Percentiles rank a stretch among this genome's conserved stretches.
phyloP scores from a whole-genome alignment of 2,329 filamentous ascomycete genomes.

The Ciborinia camelliae region DNA sequence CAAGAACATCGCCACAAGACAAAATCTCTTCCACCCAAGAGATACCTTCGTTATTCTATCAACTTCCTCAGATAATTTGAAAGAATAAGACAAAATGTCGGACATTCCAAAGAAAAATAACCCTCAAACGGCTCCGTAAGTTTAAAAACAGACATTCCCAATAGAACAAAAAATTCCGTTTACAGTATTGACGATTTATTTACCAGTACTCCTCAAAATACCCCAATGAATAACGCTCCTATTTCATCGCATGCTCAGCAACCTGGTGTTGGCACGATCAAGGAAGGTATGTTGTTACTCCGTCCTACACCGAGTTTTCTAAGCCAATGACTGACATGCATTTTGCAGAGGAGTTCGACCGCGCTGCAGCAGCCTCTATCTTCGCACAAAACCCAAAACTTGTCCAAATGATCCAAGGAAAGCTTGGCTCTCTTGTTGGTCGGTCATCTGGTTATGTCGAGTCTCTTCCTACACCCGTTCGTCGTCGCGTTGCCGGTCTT shows the following conservation, averaged over 20 bases:
- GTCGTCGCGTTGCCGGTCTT: conserved; percentile 87
- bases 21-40: conserved; percentile 17
- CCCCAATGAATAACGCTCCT: conserved; percentile 88
- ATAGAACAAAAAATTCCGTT: conserved; percentile 7
- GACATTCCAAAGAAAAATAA: conserved; percentile 60
- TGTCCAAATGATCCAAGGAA: conserved; percentile 96
- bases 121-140: conserved; percentile 61
- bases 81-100: conserved; percentile 49
- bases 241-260: conserved; percentile 97
- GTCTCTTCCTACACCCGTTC: conserved; percentile 83
- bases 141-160: conserved; percentile 30
- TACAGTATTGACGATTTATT: conserved; percentile 22
- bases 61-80: background rate
- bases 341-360: conserved; percentile 79
- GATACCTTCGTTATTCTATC: conserved; percentile 7
- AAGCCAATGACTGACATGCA: conserved; percentile 26
- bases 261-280: conserved; percentile 90
- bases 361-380: conserved; percentile 80
- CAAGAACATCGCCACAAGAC: conserved; percentile 18
- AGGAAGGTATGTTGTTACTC: conserved; percentile 71
- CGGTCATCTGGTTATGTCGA: conserved; percentile 97
- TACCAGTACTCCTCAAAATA: conserved; percentile 94
- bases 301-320: conserved; percentile 34
- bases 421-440: conserved; percentile 88
- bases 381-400: conserved; percentile 95